These are phyloP conservation scores for Coemansia sp. DNA, from an alignment of 192 early-diverging fungal species.

Conservation along the genomic window DNA sequence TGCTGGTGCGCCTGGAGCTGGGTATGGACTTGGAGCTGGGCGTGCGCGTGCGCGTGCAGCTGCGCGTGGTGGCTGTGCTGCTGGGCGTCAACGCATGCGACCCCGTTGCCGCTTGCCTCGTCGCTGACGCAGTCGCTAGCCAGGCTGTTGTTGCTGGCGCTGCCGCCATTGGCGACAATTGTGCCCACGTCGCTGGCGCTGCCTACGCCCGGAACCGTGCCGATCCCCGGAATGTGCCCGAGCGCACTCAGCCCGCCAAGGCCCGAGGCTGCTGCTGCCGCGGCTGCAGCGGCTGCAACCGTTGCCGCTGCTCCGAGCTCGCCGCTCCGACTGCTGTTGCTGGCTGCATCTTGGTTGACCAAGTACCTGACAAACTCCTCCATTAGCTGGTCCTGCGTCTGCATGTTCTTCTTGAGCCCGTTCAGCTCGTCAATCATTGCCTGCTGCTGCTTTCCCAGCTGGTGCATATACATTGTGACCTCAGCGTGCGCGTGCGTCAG, in stretches of 20 bases:
- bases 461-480: slow-evolving; percentile 52
- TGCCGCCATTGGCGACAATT: slow-evolving; percentile 12
- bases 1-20: slow-evolving; percentile 40
- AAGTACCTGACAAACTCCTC: slow-evolving; percentile 51
- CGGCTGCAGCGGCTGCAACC: slow-evolving; percentile 26
- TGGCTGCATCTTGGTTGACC: slow-evolving; percentile 47
- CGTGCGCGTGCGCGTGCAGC: slow-evolving; percentile 11
- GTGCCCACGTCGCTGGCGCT: slow-evolving; percentile 6
- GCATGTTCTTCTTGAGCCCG: slow-evolving; percentile 52
- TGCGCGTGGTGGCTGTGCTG: slow-evolving; percentile 16
- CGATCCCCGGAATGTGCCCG: slow-evolving; percentile 22
- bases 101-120: slow-evolving; percentile 17
- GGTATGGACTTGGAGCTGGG: slow-evolving; percentile 19
- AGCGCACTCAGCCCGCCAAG: slow-evolving; percentile 21
- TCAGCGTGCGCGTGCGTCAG: slow-evolving; percentile 51
- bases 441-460: slow-evolving; percentile 51
- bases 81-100: slow-evolving; percentile 26
- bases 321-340: slow-evolving; percentile 9
- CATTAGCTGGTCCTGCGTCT: slow-evolving; percentile 52
- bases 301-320: slow-evolving; percentile 25
- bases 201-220: slow-evolving; percentile 7
- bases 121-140: slow-evolving; percentile 3
- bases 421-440: slow-evolving; percentile 49
- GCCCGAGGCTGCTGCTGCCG: slow-evolving; percentile 27
- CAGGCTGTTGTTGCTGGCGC: slow-evolving; percentile 9